Evolutionary conservation across 2,329 filamentous ascomycete genomes (phyloP), one percentile per base, ranked within the genome.

Genomic region (Colletotrichum chrysophilum): DNA sequence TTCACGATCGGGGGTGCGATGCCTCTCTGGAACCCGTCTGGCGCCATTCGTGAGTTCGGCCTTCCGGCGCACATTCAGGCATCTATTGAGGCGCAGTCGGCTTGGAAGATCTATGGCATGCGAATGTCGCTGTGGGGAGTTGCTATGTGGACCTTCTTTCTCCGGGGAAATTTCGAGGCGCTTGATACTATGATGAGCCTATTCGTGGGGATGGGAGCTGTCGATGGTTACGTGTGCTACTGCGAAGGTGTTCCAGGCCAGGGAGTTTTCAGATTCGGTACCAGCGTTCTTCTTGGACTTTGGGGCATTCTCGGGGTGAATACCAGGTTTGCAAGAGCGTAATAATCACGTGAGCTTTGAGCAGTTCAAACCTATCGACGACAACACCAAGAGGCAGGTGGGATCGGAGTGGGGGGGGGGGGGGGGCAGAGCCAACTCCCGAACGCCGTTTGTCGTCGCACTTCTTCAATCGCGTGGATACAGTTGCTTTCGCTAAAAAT

Each of bases 41-140:
- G 77, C 30, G 82, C 83, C 14, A 85, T 85, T 52, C 76, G 78
- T 28, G 81, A 82, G 72, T 83, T 82, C 74, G 83, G 83, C 13
- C 77, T 85, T 2, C 83, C 83, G 2, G 75, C 78, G 7, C 82
- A 79, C 13, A 80, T 84, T 61, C 80, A 78, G 70, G 66, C 32
- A 5, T 84, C 83, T 16, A 78, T 79, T 66, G 75, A 79, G 70
- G 83, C 82, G 7, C 81, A 83, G 7, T 60, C 78, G 4, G 75
- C 80, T 36, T 84, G 85, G 78, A 78, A 79, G 7, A 74, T 79
- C 14, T 79, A 80, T 10, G 79, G 80, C 3, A 76, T 77, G 18
- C 76, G 80, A 21, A 78, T 78, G 18, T 70, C 78, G 12, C 64
- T 76, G 2, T 69, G 79, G 21, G 80, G 80, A 1, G 21, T 79